Conservation (phyloP, 331 rosid genomes). For the Acacia concinna region DNA sequence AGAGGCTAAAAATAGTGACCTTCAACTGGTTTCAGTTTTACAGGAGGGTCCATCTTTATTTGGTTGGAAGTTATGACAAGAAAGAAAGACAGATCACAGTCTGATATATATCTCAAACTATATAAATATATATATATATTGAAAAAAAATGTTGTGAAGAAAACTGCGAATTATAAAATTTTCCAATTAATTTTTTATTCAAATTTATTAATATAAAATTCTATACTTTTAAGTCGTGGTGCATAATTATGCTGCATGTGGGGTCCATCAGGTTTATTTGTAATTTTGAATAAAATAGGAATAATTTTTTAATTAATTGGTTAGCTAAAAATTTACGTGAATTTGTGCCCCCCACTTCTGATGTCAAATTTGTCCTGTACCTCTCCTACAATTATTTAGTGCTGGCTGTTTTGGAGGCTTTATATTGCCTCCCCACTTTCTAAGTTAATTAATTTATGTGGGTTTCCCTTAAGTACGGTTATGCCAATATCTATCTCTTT, state of each 20-base stretch:
- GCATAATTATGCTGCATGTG: background rate
- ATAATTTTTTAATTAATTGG: background rate
- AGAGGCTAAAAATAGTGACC: slow-evolving; percentile 6
- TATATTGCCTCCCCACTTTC: background rate
- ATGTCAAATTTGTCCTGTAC: background rate
- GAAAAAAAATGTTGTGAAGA: background rate
- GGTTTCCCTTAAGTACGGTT: background rate
- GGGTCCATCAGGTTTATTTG: background rate
- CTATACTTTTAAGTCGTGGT: background rate
- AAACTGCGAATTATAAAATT: background rate
- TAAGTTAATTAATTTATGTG: background rate
- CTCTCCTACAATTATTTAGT: slow-evolving; percentile 19
- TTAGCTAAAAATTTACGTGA: background rate
- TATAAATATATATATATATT: background rate
- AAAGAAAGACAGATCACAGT: background rate
- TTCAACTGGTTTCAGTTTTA: background rate
- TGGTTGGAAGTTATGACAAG: background rate
- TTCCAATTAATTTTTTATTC: background rate
- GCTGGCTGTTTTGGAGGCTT: slow-evolving; percentile 24
- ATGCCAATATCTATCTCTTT: background rate
- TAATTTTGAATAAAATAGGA: background rate
- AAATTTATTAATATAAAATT: background rate
- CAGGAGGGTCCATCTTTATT: background rate
- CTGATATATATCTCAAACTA: background rate
- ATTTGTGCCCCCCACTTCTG: background rate